Percentiles rank a stretch among this genome's conserved stretches.
Conservation (phyloP, 495 filamentous ascomycete genomes). For the Rostrohypoxylon terebratum region DNA sequence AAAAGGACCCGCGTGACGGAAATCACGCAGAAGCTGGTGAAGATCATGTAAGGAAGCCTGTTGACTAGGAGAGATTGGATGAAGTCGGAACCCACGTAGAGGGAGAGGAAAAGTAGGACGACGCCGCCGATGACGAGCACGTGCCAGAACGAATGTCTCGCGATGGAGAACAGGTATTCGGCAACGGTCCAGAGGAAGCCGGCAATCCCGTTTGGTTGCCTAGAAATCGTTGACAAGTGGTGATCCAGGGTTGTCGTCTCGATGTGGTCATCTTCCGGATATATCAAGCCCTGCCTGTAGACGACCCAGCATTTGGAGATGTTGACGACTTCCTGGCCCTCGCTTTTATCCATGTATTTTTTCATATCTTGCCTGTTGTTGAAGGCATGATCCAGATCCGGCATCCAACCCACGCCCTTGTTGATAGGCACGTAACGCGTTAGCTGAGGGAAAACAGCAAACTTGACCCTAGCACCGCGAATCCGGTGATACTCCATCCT, state of each 20-base stretch:
- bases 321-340: slow-evolving; percentile 47
- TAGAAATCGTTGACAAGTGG: slow-evolving; percentile 15
- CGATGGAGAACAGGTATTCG: background rate
- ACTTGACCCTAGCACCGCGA: slow-evolving; percentile 57
- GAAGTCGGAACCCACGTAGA: background rate
- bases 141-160: slow-evolving; percentile 20
- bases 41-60: background rate
- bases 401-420: slow-evolving; percentile 19
- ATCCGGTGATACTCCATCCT: slow-evolving; percentile 36
- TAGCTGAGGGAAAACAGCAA: slow-evolving; percentile 54
- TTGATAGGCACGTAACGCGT: slow-evolving; percentile 49
- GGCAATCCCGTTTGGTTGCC: slow-evolving; percentile 1
- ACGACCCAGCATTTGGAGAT: slow-evolving; percentile 49
- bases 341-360: background rate
- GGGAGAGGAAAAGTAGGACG: background rate
- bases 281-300: slow-evolving; percentile 53
- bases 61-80: background rate
- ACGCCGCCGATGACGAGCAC: background rate
- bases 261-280: background rate
- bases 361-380: background rate
- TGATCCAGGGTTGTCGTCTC: slow-evolving; percentile 32
- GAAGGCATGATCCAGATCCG: background rate
- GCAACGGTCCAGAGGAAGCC: background rate
- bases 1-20: background rate
- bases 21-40: background rate